phyloP scores from a whole-genome alignment of 805 yeast species.

The Metschnikowia anglica region DNA sequence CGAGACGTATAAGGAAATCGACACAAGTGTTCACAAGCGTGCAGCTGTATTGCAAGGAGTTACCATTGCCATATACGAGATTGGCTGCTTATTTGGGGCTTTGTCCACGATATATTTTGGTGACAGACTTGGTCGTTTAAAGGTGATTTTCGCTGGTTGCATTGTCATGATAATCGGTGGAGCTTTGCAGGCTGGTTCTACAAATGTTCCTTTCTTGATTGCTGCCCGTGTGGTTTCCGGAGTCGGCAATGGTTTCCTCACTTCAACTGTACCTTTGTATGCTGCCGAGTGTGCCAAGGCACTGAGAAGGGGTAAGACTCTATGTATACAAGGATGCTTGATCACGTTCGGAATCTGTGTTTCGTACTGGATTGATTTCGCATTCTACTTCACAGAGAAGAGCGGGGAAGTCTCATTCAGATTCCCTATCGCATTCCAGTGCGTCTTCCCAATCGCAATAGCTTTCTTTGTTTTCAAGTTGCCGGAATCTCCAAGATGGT shows the following conservation, averaged over 20 bases:
- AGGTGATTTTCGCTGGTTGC: conserved; percentile 23
- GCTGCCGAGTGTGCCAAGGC: conserved; percentile 38
- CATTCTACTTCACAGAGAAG: conserved; percentile 31
- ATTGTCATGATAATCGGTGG: conserved; percentile 25
- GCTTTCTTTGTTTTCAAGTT: conserved; percentile 22
- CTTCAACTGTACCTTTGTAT: conserved; percentile 39
- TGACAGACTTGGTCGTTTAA: conserved; percentile 24
- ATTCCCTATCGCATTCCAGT: conserved; percentile 35
- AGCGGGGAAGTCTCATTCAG: conserved; percentile 30
- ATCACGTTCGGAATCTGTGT: conserved; percentile 30
- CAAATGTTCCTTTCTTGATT: conserved; percentile 26
- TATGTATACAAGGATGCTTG: conserved; percentile 33
- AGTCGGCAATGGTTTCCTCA: conserved; percentile 35
- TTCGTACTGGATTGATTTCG: conserved; percentile 39
- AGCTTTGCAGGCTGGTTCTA: conserved; percentile 25
- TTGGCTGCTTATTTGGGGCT: conserved; percentile 25
- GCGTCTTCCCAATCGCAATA: conserved; percentile 22
- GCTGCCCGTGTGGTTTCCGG: conserved; percentile 37
- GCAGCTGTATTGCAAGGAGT: conserved; percentile 24
- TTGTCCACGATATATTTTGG: conserved; percentile 25
- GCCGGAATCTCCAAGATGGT: conserved; percentile 49
- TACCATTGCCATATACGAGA: conserved; percentile 24
- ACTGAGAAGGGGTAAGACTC: conserved; percentile 29
- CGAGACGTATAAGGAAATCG: conserved; percentile 21
- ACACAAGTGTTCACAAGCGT: conserved; percentile 12